Percentiles rank a stretch among this genome's conserved stretches.
phyloP scores from a whole-genome alignment of 164 flowering plant genomes.

The Stephania yunnanensis region DNA sequence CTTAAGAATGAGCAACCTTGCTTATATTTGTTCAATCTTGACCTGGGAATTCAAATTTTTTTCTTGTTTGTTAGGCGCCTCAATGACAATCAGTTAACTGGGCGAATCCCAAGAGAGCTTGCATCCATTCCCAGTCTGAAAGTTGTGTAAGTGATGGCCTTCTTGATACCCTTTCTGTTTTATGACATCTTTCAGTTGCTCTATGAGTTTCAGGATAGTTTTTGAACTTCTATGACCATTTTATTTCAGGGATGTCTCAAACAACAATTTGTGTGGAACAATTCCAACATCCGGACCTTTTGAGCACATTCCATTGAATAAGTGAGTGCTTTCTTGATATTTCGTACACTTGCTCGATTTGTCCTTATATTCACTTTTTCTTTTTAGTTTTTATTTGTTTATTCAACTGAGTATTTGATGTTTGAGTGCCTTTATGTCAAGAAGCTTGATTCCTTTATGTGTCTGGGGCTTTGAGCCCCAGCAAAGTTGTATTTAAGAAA shows the following conservation, averaged over 20 bases:
- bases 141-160: constrained; percentile 69
- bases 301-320: constrained; percentile 76
- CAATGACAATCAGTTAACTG: constrained; percentile 36
- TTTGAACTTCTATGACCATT: not conserved
- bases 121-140: constrained; percentile 50
- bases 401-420: not conserved
- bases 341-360: not conserved
- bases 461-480: no score
- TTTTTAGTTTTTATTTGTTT: no score
- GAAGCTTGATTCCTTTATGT: no score
- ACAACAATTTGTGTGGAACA: constrained; percentile 78
- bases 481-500: no score
- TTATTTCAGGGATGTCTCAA: constrained; percentile 74
- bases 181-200: not conserved
- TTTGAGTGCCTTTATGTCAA: not conserved
- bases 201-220: not conserved
- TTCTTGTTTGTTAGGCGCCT: constrained; percentile 8
- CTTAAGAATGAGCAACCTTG: not conserved
- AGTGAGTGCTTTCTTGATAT: constrained; percentile 35
- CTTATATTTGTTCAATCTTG: not conserved
- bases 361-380: not conserved
- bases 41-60: not conserved
- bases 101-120: constrained; percentile 72
- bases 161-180: not conserved
- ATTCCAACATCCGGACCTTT: constrained; percentile 83